A percentile compares a stretch with the other conserved stretches of the same genome.
These are phyloP conservation scores for Malus sylvestris DNA, from an alignment of 306 rosid species.

Conservation along the genomic window DNA sequence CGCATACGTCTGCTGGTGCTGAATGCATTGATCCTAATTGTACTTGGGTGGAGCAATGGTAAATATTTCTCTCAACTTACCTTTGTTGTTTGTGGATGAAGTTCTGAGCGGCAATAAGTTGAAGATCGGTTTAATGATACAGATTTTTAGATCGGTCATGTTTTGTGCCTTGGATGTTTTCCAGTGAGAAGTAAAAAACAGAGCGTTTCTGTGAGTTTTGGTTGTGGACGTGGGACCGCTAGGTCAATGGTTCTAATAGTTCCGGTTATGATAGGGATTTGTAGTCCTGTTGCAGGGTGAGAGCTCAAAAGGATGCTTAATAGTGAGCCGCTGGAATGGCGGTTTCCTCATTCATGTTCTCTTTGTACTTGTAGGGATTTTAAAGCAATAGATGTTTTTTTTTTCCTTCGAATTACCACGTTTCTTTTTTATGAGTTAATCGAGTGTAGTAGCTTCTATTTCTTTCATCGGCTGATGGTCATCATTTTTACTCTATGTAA, in stretches of 20 bases:
- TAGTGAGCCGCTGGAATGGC: background rate
- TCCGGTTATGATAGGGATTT: background rate
- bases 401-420: background rate
- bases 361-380: background rate
- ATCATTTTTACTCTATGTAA: background rate
- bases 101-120: background rate
- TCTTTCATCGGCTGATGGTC: background rate
- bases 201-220: background rate
- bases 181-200: background rate
- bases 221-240: background rate
- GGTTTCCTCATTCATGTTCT: background rate
- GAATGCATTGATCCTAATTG: conserved; percentile 90
- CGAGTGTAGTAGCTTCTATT: no score
- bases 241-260: background rate
- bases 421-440: background rate
- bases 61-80: conserved; percentile 13
- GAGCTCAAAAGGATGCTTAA: background rate
- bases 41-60: conserved; percentile 99
- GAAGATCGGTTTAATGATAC: background rate
- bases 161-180: background rate
- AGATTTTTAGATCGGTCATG: background rate
- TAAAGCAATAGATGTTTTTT: background rate
- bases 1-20: conserved; percentile 93
- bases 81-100: background rate
- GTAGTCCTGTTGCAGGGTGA: background rate